These are phyloP conservation scores for Herpetomonas muscarum DNA, from an alignment of 208 protist species.

Conservation along the genomic window DNA sequence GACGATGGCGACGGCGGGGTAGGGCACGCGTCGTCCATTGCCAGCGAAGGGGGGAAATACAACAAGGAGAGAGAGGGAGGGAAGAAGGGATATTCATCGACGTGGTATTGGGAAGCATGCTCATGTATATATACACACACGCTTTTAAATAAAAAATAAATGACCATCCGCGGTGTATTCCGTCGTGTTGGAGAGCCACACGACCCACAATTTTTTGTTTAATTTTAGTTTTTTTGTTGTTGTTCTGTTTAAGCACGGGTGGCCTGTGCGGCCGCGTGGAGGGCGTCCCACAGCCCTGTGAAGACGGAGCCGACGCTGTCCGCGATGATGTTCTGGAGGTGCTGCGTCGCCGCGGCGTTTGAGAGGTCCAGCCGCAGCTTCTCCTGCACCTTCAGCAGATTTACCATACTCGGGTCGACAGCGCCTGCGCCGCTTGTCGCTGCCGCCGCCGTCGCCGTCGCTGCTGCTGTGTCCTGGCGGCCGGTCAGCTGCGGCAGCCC, in stretches of 20 bases:
- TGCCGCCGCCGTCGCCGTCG: background rate
- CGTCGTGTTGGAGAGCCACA: no score
- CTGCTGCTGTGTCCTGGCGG: background rate
- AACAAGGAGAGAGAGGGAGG: no score
- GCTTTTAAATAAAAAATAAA: no score
- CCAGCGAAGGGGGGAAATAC: no score
- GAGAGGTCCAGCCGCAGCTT: conserved; percentile 91
- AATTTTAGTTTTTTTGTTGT: background rate
- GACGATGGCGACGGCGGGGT: no score
- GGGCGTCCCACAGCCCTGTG: conserved; percentile 87
- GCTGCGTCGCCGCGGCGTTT: conserved; percentile 90
- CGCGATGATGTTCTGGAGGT: conserved; percentile 91
- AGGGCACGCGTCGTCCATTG: no score
- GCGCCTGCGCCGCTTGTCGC: conserved; percentile 8
- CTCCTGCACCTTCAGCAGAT: conserved; percentile 89
- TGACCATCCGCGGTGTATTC: no score
- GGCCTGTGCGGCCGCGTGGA: conserved; percentile 83
- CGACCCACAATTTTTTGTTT: background rate
- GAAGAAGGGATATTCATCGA: no score
- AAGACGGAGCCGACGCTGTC: conserved; percentile 93
- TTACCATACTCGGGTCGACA: conserved; percentile 42
- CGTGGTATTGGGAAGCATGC: no score
- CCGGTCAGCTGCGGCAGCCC: conserved; percentile 68
- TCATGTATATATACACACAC: no score
- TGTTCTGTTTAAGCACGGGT: conserved; percentile 35